These are phyloP conservation scores for Suillus paluster DNA, from an alignment of 768 basidiomycete species.

Conservation along the genomic window DNA sequence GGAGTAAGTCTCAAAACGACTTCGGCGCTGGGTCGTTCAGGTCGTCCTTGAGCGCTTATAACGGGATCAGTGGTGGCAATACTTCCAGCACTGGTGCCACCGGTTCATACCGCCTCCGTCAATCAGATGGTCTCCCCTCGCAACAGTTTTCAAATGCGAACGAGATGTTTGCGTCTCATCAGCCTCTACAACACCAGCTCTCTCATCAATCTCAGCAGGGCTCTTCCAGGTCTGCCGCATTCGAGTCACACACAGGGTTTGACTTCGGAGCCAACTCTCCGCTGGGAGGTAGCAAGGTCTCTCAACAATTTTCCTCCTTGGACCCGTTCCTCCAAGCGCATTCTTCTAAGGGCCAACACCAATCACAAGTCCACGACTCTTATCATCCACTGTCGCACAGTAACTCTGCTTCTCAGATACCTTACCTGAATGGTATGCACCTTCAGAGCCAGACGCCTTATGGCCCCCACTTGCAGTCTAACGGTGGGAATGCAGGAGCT, in stretches of 20 bases:
- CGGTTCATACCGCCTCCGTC: conserved; percentile 42
- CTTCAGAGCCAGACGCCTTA: conserved; percentile 79
- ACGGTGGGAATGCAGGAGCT: conserved; percentile 35
- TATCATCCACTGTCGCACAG: conserved; percentile 39
- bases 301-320: conserved; percentile 35
- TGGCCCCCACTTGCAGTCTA: conserved; percentile 64
- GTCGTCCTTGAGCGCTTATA: conserved; percentile 40
- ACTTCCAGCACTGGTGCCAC: conserved; percentile 26
- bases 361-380: conserved; percentile 32
- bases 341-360: conserved; percentile 28
- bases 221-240: conserved; percentile 24
- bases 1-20: conserved; percentile 35
- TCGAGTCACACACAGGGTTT: conserved; percentile 30
- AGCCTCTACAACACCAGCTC: conserved; percentile 36
- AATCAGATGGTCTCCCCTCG: conserved; percentile 33
- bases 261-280: conserved; percentile 38
- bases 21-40: conserved; percentile 40
- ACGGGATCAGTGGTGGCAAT: conserved; percentile 29
- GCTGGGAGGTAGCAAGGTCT: conserved; percentile 24
- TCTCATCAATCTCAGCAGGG: conserved; percentile 41
- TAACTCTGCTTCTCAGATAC: conserved; percentile 34
- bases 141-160: conserved; percentile 29
- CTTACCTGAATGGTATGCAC: conserved; percentile 47
- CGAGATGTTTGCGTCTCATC: conserved; percentile 30
- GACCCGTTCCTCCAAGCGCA: conserved; percentile 40